phyloP scores from a whole-genome alignment of 192 early-diverging fungal species.

The Lunasporangiospora selenospora region DNA sequence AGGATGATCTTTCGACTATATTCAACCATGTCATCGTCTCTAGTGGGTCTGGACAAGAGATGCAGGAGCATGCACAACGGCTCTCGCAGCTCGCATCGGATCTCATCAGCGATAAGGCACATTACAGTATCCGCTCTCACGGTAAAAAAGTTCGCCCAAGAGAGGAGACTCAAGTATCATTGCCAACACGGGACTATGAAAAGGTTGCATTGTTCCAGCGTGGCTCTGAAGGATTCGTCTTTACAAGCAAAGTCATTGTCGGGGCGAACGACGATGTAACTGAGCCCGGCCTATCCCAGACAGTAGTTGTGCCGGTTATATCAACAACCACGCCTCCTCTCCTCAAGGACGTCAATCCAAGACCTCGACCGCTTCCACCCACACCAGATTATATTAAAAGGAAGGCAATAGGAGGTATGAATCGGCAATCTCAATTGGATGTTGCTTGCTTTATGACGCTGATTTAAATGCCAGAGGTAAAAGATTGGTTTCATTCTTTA shows the following conservation, averaged over 20 bases:
- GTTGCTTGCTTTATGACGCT: not conserved
- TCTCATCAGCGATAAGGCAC: slow-evolving; percentile 32
- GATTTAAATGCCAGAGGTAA: not conserved
- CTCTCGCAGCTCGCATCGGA: slow-evolving; percentile 28
- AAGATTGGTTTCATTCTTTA: not conserved
- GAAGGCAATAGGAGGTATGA: slow-evolving; percentile 34
- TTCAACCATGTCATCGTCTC: slow-evolving; percentile 11
- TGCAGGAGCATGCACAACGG: slow-evolving; percentile 17
- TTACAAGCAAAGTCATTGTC: slow-evolving; percentile 37
- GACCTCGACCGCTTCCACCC: slow-evolving; percentile 22
- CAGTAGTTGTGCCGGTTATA: slow-evolving; percentile 10
- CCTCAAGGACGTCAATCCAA: slow-evolving; percentile 43
- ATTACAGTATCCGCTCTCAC: slow-evolving; percentile 43
- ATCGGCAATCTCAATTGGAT: too few relatives aligned
- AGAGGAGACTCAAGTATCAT: slow-evolving; percentile 20
- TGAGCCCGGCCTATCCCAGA: slow-evolving; percentile 12
- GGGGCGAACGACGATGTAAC: slow-evolving; percentile 22
- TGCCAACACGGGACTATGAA: slow-evolving; percentile 24
- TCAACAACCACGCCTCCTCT: slow-evolving; percentile 29
- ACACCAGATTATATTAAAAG: slow-evolving; percentile 24
- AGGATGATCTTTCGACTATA: slow-evolving; percentile 31
- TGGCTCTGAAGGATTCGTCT: slow-evolving; percentile 53
- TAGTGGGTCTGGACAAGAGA: not conserved
- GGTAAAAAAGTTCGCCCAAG: slow-evolving; percentile 36
- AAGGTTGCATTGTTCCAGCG: slow-evolving; percentile 54